Conservation (phyloP, 164 flowering plant genomes). For the Nymphaea thermarum region DNA sequence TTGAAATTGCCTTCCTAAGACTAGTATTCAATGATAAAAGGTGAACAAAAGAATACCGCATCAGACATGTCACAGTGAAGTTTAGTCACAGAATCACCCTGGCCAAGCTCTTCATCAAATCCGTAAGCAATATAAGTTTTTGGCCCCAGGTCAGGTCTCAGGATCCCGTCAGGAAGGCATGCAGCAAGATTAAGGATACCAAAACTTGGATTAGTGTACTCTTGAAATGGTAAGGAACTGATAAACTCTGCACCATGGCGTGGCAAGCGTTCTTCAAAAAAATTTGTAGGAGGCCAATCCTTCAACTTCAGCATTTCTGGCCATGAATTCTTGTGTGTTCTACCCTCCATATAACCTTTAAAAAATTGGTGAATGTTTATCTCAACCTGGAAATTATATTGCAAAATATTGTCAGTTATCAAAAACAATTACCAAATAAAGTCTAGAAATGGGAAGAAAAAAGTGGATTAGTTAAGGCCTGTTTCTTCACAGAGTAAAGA, state of each 20-base stretch:
- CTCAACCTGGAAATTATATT: constrained; percentile 21
- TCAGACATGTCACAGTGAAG: constrained; percentile 79
- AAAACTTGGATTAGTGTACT: constrained; percentile 39
- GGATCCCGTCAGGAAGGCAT: constrained; percentile 24
- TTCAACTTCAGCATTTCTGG: constrained; percentile 53
- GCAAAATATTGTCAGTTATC: neutral
- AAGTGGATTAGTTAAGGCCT: too few relatives aligned
- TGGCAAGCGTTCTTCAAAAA: constrained; percentile 37
- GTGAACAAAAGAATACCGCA: constrained; percentile 27
- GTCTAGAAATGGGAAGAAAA: too few relatives aligned
- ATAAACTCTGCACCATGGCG: constrained; percentile 52
- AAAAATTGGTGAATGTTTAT: constrained; percentile 44
- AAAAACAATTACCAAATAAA: too few relatives aligned
- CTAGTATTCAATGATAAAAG: too few relatives aligned
- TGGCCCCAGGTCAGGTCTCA: constrained; percentile 68
- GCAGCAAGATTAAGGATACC: constrained; percentile 46
- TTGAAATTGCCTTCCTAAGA: too few relatives aligned
- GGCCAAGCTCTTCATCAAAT: constrained; percentile 38
- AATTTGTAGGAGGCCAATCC: constrained; percentile 59
- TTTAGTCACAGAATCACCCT: constrained; percentile 68
- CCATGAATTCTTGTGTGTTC: constrained; percentile 15
- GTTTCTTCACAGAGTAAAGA: too few relatives aligned
- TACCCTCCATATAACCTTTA: constrained; percentile 31
- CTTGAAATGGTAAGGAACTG: constrained; percentile 43
- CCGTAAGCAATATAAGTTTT: constrained; percentile 72